phyloP scores from a whole-genome alignment of 306 rosid genomes.

The Castanospermum australe region DNA sequence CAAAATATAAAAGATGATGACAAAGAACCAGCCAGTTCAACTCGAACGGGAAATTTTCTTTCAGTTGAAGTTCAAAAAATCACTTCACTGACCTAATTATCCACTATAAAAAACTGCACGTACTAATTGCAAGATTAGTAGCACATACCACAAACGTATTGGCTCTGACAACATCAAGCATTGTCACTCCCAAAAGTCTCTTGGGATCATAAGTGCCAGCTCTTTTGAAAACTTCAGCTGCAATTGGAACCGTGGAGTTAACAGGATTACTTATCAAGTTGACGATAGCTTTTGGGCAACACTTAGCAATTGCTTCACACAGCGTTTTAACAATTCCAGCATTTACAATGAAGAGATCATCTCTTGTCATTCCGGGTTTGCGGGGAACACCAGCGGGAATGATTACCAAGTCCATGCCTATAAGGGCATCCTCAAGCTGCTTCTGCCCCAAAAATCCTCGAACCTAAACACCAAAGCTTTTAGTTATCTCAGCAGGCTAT shows the following conservation, averaged over 20 bases:
- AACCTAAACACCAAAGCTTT: slow-evolving; percentile 46
- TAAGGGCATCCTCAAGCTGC: slow-evolving; percentile 86
- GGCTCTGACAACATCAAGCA: slow-evolving; percentile 94
- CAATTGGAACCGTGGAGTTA: slow-evolving; percentile 94
- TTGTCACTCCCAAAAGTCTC: slow-evolving; percentile 86
- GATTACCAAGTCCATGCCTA: slow-evolving; percentile 85
- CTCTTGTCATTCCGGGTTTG: slow-evolving; percentile 98
- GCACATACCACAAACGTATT: slow-evolving; percentile 83
- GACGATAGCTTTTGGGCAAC: slow-evolving; percentile 81
- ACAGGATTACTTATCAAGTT: slow-evolving; percentile 95
- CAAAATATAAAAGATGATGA: neutral
- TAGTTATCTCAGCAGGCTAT: slow-evolving; percentile 3
- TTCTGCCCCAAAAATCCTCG: slow-evolving; percentile 81
- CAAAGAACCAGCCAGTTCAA: neutral
- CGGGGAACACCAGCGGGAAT: slow-evolving; percentile 94
- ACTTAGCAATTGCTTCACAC: slow-evolving; percentile 72
- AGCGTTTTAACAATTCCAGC: slow-evolving; percentile 91
- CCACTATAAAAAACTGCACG: neutral
- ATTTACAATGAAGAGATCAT: slow-evolving; percentile 91
- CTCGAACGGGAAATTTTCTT: neutral
- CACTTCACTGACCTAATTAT: slow-evolving; percentile 12
- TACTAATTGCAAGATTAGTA: neutral
- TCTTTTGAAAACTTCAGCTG: slow-evolving; percentile 91
- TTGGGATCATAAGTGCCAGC: slow-evolving; percentile 87
- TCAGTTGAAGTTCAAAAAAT: neutral